Base-by-base conservation (phyloP, 2,329 filamentous ascomycete species). In the Trichoderma sp. region DNA sequence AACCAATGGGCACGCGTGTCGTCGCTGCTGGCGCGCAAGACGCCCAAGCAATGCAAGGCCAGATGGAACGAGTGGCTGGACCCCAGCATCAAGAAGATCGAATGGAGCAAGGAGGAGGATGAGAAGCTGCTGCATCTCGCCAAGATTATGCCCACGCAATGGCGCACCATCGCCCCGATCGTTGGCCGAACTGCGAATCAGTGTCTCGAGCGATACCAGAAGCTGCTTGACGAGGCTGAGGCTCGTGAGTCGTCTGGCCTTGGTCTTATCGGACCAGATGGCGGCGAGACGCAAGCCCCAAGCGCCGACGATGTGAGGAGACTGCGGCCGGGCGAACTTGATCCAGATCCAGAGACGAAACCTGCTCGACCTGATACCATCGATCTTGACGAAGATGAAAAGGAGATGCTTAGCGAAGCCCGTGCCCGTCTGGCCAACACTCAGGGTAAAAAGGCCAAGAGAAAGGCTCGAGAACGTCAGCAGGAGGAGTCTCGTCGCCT, bases 1-100 rank as follows among this genome's bases (percentile, higher is more conserved):
- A 96, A 97, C 80, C 96, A 99, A 84, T 99, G 96, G 96, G 95
- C 96, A 80, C 95, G 96, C 82, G 96, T 98, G 75, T 98, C 96
- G 71, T 98, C 96, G 72, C 89, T 99, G 75, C 91, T 99, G 76
- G 95, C 95, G 80, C 93, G 97, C 79, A 99, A 99, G 83, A 98
- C 96, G 36, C 91, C 96, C 66, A 99, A 99, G 85, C 96, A 99
- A 85, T 99, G 96, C 90, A 99, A 99, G 85, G 95, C 96, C 73
- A 89, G 96, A 84, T 99, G 96, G 96, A 91, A 92, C 81, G 95
- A 99, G 88, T 99, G 96, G 95, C 89, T 99, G 76, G 96, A 99
- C 80, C 96, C 96, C 24, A 93, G 93, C 80, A 98, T 99, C 85
- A 93, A 95, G 79, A 99, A 99, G 86, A 96, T 97, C 77, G 96